Conservation (phyloP, 108 stramenopile species). For the Nitzschia palea region DNA sequence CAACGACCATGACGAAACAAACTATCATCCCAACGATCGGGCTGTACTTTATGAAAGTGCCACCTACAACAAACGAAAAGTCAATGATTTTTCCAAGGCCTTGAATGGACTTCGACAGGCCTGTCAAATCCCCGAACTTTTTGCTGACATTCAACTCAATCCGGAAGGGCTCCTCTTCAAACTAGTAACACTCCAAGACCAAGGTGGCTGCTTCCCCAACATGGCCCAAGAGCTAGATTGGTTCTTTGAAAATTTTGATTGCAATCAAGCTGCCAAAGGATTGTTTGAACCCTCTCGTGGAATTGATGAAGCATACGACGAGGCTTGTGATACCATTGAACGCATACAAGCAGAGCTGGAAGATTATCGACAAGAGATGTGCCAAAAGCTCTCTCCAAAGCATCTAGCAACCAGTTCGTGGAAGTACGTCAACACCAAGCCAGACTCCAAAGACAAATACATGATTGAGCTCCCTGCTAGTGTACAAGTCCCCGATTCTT, state of each 20-base stretch:
- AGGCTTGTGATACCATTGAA: conserved; percentile 77
- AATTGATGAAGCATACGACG: conserved; percentile 90
- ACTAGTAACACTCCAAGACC: conserved; percentile 51
- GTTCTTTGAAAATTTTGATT: conserved; percentile 95
- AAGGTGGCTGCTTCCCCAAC: conserved; percentile 87
- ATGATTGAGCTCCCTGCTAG: conserved; percentile 83
- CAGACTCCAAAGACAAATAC: conserved; percentile 95
- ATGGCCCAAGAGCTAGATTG: conserved; percentile 81
- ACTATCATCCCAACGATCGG: conserved; percentile 89
- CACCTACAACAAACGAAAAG: conserved; percentile 93
- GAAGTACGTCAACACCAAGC: conserved; percentile 87
- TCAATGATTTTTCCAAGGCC: conserved; percentile 83
- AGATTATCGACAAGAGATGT: conserved; percentile 84
- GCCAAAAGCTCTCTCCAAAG: conserved; percentile 44
- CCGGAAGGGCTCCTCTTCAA: conserved; percentile 68
- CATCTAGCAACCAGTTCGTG: conserved; percentile 51
- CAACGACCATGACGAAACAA: conserved; percentile 6
- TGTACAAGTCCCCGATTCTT: conserved; percentile 86
- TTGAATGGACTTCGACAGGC: conserved; percentile 72
- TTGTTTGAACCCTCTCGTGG: conserved; percentile 88
- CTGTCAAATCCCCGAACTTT: conserved; percentile 72
- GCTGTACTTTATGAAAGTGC: conserved; percentile 94
- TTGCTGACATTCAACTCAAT: conserved; percentile 64
- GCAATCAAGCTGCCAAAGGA: conserved; percentile 80
- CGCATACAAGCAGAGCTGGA: conserved; percentile 77